These are phyloP conservation scores for Aeschynomene evenia DNA, from an alignment of 306 rosid species.

Conservation along the genomic window DNA sequence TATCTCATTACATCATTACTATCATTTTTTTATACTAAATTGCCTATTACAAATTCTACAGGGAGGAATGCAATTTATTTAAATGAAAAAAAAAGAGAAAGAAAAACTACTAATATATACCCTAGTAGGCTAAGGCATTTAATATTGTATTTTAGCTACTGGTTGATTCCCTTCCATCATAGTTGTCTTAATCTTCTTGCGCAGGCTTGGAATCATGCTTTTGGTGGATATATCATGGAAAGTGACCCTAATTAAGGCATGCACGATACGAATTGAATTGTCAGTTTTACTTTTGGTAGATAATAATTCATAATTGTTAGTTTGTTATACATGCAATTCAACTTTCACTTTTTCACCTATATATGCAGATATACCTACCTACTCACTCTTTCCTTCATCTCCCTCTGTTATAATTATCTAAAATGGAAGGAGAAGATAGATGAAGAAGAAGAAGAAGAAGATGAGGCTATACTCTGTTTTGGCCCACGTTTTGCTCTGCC, in stretches of 20 bases:
- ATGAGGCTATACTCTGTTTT: background rate
- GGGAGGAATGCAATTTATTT: background rate
- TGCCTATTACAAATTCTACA: background rate
- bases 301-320: background rate
- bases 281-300: background rate
- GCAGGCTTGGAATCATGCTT: background rate
- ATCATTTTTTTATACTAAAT: no score
- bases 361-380: background rate
- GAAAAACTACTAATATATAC: no score
- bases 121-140: no score
- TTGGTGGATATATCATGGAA: background rate
- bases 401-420: background rate
- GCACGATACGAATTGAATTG: background rate
- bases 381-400: background rate
- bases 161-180: no score
- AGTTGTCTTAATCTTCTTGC: no score
- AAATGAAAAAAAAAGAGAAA: no score
- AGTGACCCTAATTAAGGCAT: background rate
- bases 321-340: background rate
- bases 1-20: no score
- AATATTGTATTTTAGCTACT: no score
- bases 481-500: background rate
- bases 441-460: background rate
- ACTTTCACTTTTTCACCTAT: background rate
- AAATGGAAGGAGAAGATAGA: background rate